Conservation (phyloP, 305 asterid genomes). For the Coffea humblotiana region DNA sequence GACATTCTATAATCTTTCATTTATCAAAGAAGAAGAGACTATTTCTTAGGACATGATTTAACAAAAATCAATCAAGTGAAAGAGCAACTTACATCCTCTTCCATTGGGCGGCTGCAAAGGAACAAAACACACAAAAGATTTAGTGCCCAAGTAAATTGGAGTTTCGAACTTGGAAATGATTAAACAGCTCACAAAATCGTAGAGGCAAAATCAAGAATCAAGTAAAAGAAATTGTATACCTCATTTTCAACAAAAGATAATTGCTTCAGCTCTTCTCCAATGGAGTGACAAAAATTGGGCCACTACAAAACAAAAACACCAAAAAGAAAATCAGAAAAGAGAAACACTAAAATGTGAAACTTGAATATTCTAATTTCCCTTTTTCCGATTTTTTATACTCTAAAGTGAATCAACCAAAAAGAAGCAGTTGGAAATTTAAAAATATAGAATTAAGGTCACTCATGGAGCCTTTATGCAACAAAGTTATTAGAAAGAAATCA, state of each 20-base stretch:
- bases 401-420: no score
- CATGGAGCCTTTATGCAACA: background rate
- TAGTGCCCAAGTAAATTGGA: background rate
- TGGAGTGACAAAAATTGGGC: background rate
- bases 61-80: background rate
- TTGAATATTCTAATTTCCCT: background rate
- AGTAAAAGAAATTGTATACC: background rate
- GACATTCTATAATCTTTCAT: background rate
- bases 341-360: background rate
- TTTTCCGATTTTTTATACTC: no score
- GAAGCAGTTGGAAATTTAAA: no score
- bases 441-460: no score
- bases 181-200: background rate
- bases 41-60: background rate
- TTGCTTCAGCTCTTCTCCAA: background rate
- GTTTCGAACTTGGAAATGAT: background rate
- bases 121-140: background rate
- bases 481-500: background rate
- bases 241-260: background rate
- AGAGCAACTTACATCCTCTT: conserved; percentile 68
- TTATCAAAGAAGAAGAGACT: background rate
- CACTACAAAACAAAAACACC: background rate
- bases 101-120: conserved; percentile 77
- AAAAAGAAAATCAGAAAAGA: background rate
- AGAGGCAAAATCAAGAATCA: background rate